Evolutionary conservation across 176 grass and related monocot species (phyloP), one percentile per base, ranked within the genome.

Genomic region (Dactylis glomerata): DNA sequence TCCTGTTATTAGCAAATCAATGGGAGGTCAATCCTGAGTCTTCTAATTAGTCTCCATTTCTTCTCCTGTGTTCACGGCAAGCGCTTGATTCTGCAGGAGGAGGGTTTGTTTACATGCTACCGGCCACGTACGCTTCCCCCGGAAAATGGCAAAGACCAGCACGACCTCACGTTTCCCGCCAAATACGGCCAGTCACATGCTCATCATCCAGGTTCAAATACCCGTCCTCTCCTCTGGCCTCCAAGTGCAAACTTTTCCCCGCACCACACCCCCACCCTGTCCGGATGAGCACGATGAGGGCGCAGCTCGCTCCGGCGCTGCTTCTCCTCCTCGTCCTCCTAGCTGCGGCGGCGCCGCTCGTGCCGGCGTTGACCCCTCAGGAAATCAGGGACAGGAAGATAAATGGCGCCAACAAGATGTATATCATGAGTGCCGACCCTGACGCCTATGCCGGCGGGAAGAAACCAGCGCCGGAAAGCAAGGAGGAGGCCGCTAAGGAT

Each of bases 51-150:
- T 75, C 1, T 40, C 10, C 27, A 50, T 51, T 9, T 75, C 8
- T 75, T 47, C 42, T 74, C 72, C 72, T 51, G 16, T 5, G 2
- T 75, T 75, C 28, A 75, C 72, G 72, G 72, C 72, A 75, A 12
- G 72, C 45, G 72, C 28, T 50, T 32, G 33, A 51, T 50, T 75
- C 2, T 51, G 17, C 44, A 31, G 45, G 26, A 50, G 45, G 42
- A 47, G 8, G 15, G 27, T 75, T 1, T 10, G 27, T 51, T 50
- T 75, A 30, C 71, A 50, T 75, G 27, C 46, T 75, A 75, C 17
- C 45, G 27, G 72, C 16, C 22, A 32, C 17, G 17, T 32, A 32
- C 17, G 17, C 9, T 51, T 32, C 27, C 4, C 4, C 9, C 16
- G 28, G 72, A 75, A 36, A 75, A 75, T 75, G 45, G 72, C 45